Conservation (phyloP, 169 alveolate species). For the Babesia bigemina region DNA sequence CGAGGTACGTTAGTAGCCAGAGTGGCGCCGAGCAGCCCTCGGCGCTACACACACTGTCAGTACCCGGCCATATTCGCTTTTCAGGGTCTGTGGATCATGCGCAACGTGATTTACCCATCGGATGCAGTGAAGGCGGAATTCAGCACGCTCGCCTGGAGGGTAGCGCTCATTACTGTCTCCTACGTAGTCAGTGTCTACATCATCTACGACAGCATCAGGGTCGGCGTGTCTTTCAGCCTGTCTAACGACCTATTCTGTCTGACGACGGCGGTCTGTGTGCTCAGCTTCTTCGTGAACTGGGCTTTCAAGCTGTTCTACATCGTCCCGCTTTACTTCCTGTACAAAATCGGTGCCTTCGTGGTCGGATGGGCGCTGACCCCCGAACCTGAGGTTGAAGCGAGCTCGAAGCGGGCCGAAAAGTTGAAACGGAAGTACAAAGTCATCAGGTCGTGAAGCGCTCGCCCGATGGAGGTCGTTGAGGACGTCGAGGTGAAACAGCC, state of each 20-base stretch:
- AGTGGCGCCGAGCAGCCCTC: background rate
- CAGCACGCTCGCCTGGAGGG: slow-evolving; percentile 37
- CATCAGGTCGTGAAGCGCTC: slow-evolving; percentile 8
- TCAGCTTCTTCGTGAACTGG: slow-evolving; percentile 38
- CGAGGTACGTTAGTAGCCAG: slow-evolving; percentile 11
- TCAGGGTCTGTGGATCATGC: slow-evolving; percentile 30
- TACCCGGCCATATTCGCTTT: background rate
- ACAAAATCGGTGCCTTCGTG: slow-evolving; percentile 21
- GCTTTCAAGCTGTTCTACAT: slow-evolving; percentile 47
- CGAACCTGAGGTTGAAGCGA: slow-evolving; percentile 31
- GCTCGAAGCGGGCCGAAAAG: slow-evolving; percentile 17
- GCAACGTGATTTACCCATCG: background rate
- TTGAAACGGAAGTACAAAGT: slow-evolving; percentile 38
- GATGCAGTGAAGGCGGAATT: background rate
- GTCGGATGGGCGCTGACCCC: slow-evolving; percentile 65
- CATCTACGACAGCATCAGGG: slow-evolving; percentile 29
- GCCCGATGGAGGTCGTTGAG: slow-evolving; percentile 4
- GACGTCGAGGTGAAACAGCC: background rate
- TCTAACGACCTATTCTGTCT: slow-evolving; percentile 62
- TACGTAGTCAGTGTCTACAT: slow-evolving; percentile 35
- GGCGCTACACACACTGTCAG: background rate
- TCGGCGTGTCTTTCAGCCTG: slow-evolving; percentile 59
- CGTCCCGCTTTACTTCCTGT: slow-evolving; percentile 49
- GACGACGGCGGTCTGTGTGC: slow-evolving; percentile 38
- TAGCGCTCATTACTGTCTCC: slow-evolving; percentile 21